Evolutionary conservation across 2,329 filamentous ascomycete genomes (phyloP), one percentile per base, ranked within the genome.

Genomic region (Microsporum ferrugineum): DNA sequence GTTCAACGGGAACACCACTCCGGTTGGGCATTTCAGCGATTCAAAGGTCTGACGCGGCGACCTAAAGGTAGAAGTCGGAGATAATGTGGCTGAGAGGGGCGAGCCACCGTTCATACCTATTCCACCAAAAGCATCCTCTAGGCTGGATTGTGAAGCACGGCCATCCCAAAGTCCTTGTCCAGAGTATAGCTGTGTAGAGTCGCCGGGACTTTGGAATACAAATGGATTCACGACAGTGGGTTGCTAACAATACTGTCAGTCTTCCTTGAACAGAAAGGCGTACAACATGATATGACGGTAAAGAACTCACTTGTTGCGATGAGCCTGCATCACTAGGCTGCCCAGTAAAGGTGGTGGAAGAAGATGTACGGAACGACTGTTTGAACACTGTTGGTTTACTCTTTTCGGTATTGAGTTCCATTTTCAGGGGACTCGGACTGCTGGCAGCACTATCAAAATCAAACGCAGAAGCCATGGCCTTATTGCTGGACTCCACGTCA

Each of bases 391-490:
- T 53, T 45, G 45, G 61, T 39, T 55, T 58, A 23, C 53, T 67
- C 69, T 43, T 67, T 66, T 5, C 66, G 43, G 65, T 63, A 23
- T 65, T 65, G 23, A 66, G 63, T 53, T 71, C 71, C 38, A 62
- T 63, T 58, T 71, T 76, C 62, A 75, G 68, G 43, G 69, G 75
- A 63, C 75, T 78, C 1, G 76, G 76, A 39, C 75, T 78, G 65
- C 76, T 78, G 5, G 75, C 76, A 36, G 76, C 76, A 62, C 76
- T 78, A 49, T 78, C 76, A 63, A 78, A 78, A 64, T 78, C 76
- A 62, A 78, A 78, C 10, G 75, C 76, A 33, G 76, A 76, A 64
- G 77, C 76, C 77, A 79, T 78, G 14, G 74, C 75, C 63, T 72
- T 74, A 63, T 78, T 78, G 61, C 75, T 78, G 5, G 70, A 72